Base-by-base conservation (phyloP, 2,329 filamentous ascomycete genomes). In the Neofusicoccum parvum region DNA sequence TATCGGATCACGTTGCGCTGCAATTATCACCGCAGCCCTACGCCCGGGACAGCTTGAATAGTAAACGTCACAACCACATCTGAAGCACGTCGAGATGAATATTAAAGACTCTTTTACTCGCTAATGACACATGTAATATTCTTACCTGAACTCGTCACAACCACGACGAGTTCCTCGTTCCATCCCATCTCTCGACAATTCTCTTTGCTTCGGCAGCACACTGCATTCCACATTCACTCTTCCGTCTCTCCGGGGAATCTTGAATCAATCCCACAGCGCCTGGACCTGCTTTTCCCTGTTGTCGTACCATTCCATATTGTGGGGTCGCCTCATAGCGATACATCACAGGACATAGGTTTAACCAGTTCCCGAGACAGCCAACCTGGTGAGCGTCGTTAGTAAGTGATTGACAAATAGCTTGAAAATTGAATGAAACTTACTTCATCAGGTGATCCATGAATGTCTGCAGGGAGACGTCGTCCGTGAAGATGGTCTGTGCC, bases 361-460 rank as follows among this genome's bases (percentile, higher is more conserved):
- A 39, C 51, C 43, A 15, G 66, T 66, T 36, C 66, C 66, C 14
- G 66, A 63, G 20, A 67, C 66, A 43, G 66, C 66, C 51, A 67
- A 48, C 58, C 66, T 67, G n/a, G 14, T 14, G n/a, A 15, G 7
- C 10, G 41, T 15, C 17, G 48, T 50, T 27, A 51, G 36, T 46
- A n/a, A 62, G 23, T 34, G 6, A n/a, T 17, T 10, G 3, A 11
- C 9, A 23, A 20, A 37, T 7, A 5, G 10, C 12, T 3, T 14
- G 2, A 6, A 37, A 15, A 41, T 36, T 27, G 10, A 20, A 14
- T 12, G 9, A 11, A 15, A 65, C 64, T 65, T 53, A 65, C 92
- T 99, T 99, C 95, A 99, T 99, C 77, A 99, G 83, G 81, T 98
- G 94, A 74, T 99, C 95, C 95, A 99, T 99, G 77, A 99, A 99